Percentiles rank a stretch among this genome's conserved stretches.
Conservation (phyloP, 345 rosid species). For the Rhodamnia argentea region DNA sequence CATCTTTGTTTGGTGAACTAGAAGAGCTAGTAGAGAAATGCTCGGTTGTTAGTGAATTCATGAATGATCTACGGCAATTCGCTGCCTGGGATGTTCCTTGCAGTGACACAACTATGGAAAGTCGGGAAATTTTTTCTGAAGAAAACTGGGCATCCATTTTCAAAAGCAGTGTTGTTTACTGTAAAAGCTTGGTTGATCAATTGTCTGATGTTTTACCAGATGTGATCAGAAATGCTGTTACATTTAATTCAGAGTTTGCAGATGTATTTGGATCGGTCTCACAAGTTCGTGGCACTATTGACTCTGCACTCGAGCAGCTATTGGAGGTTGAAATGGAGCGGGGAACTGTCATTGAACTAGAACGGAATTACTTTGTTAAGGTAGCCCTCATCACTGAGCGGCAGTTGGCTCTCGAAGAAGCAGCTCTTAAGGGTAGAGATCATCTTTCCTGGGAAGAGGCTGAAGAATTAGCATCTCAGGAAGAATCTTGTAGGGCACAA, state of each 20-base stretch:
- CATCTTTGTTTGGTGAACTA: conserved; percentile 36
- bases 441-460: conserved; percentile 97
- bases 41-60: conserved; percentile 41
- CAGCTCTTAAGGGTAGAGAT: conserved; percentile 76
- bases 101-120: conserved; percentile 13
- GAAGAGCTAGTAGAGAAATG: conserved; percentile 85
- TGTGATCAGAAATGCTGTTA: conserved; percentile 54
- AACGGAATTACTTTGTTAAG: conserved; percentile 68
- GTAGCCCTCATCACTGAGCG: conserved; percentile 80
- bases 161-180: conserved; percentile 40
- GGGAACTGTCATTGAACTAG: conserved; percentile 68
- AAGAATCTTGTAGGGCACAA: conserved; percentile 86
- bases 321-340: conserved; percentile 69
- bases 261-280: conserved; percentile 78
- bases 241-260: conserved; percentile 63
- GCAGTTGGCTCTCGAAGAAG: conserved; percentile 80
- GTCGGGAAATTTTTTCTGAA: conserved; percentile 22
- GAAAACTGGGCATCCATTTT: conserved; percentile 54
- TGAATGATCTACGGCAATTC: conserved; percentile 40
- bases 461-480: conserved; percentile 92
- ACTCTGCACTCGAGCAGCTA: conserved; percentile 68
- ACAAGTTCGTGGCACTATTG: conserved; percentile 69
- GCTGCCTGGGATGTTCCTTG: conserved; percentile 26
- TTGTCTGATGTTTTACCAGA: conserved; percentile 69
- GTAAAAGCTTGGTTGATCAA: conserved; percentile 46